Conservation (phyloP, 2,329 filamentous ascomycete species). For the Aquanectria penicillioides region DNA sequence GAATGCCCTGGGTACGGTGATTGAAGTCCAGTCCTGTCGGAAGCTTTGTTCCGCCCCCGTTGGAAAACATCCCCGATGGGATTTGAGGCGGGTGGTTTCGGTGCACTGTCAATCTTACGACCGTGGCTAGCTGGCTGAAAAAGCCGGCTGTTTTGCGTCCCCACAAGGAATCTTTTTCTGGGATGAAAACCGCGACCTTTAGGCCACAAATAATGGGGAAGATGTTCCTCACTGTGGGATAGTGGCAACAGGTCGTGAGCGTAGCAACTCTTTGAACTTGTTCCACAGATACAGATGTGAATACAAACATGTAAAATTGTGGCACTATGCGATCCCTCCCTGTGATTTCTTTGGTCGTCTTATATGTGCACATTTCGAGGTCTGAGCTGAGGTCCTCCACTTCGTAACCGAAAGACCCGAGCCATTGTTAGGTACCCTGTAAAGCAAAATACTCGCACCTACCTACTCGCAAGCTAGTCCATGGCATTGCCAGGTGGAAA, state of each 20-base stretch:
- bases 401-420: no score
- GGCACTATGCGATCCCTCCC: not conserved
- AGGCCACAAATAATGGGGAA: not conserved
- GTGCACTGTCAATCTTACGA: conserved; percentile 5
- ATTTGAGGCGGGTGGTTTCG: conserved; percentile 4
- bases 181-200: conserved; percentile 10
- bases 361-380: no score
- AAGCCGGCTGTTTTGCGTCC: not conserved
- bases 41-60: conserved; percentile 31
- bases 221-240: not conserved
- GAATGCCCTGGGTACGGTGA: conserved; percentile 32
- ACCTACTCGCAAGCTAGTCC: no score
- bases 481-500: no score
- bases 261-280: not conserved
- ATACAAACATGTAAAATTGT: not conserved
- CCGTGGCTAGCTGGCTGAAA: conserved; percentile 12
- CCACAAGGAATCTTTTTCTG: not conserved
- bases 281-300: conserved; percentile 4
- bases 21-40: conserved; percentile 40
- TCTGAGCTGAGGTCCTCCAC: no score
- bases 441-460: no score
- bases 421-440: no score
- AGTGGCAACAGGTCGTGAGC: not conserved
- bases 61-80: not conserved
- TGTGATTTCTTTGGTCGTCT: no score